Conservation (phyloP, 2,329 filamentous ascomycete genomes). For the Penicillium decumbens region DNA sequence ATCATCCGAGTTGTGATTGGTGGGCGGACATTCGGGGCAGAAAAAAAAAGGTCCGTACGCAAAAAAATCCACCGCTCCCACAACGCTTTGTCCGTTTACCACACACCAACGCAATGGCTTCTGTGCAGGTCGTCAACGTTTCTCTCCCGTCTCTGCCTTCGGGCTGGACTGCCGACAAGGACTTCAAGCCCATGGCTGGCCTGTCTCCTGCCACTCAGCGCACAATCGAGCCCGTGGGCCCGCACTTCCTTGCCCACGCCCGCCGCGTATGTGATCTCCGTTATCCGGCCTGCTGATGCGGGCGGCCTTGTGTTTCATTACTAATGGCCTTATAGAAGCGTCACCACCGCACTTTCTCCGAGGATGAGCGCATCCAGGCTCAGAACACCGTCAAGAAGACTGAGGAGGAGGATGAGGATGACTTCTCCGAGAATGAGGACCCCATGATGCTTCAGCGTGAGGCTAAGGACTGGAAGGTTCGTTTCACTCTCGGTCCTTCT, state of each 20-base stretch:
- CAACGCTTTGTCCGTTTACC: slow-evolving; percentile 10
- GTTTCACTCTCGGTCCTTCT: slow-evolving; percentile 18
- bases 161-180: slow-evolving; percentile 78
- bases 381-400: slow-evolving; percentile 93
- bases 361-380: slow-evolving; percentile 96
- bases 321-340: slow-evolving; percentile 52
- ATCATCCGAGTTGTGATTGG: slow-evolving; percentile 29
- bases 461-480: slow-evolving; percentile 98
- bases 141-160: slow-evolving; percentile 68
- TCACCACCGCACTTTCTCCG: slow-evolving; percentile 95
- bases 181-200: slow-evolving; percentile 78
- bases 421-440: slow-evolving; percentile 92
- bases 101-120: slow-evolving; percentile 54
- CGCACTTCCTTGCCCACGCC: slow-evolving; percentile 95
- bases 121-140: slow-evolving; percentile 44
- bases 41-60: slow-evolving; percentile 29
- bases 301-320: background rate
- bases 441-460: slow-evolving; percentile 85
- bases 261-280: slow-evolving; percentile 60
- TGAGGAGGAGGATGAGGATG: slow-evolving; percentile 82
- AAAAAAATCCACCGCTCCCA: slow-evolving; percentile 27
- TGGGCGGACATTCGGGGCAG: slow-evolving; percentile 30
- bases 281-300: background rate
- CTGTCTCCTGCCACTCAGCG: slow-evolving; percentile 75
- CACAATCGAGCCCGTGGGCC: slow-evolving; percentile 91